These are phyloP conservation scores for Sporothrix luriei DNA, from an alignment of 2,329 filamentous ascomycete genomes.

Conservation along the genomic window DNA sequence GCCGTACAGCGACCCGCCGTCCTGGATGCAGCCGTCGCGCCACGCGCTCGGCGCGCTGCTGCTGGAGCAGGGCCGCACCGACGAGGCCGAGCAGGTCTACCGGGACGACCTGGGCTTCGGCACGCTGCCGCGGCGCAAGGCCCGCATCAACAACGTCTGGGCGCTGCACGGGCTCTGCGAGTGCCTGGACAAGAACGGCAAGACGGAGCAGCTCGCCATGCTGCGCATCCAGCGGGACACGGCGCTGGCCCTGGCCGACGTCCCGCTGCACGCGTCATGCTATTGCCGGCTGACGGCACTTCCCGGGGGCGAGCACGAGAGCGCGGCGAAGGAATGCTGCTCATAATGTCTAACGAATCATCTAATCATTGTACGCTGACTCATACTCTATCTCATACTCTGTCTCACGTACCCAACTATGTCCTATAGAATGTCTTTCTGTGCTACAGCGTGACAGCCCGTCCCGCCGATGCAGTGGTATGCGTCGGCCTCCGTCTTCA, in stretches of 20 bases:
- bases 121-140: slow-evolving; percentile 54
- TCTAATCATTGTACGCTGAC: too few relatives aligned
- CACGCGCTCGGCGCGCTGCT: slow-evolving; percentile 60
- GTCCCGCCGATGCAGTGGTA: slow-evolving; percentile 3
- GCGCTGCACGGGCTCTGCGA: slow-evolving; percentile 61
- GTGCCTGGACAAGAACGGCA: slow-evolving; percentile 53
- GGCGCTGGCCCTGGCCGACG: slow-evolving; percentile 37
- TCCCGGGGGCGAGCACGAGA: background rate
- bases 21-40: slow-evolving; percentile 61
- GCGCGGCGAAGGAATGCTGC: too few relatives aligned
- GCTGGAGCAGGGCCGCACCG: slow-evolving; percentile 54
- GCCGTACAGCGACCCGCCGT: slow-evolving; percentile 61
- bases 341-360: too few relatives aligned
- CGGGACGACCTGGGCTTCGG: slow-evolving; percentile 52
- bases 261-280: slow-evolving; percentile 44
- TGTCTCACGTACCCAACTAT: too few relatives aligned
- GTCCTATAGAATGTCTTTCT: background rate
- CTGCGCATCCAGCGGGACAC: background rate
- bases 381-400: too few relatives aligned
- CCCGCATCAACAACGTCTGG: slow-evolving; percentile 64
- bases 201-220: slow-evolving; percentile 13
- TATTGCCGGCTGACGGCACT: slow-evolving; percentile 39
- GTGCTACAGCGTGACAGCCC: background rate
- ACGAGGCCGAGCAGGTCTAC: slow-evolving; percentile 50
- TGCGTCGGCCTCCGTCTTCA: slow-evolving; percentile 1